These are phyloP conservation scores for Petunia secreta DNA, from an alignment of 257 asterid species.

Conservation along the genomic window DNA sequence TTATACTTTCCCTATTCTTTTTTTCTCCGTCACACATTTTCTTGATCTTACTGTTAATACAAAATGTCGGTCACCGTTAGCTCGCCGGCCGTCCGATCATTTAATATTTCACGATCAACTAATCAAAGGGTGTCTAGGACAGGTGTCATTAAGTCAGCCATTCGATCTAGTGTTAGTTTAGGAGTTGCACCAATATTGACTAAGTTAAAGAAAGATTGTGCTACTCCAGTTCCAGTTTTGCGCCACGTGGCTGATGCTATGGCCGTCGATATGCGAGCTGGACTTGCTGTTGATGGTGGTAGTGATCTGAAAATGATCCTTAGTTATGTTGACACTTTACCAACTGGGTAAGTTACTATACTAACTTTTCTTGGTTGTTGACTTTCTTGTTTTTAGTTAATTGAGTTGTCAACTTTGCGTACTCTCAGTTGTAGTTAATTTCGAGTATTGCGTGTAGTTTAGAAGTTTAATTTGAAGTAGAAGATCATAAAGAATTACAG, in stretches of 20 bases:
- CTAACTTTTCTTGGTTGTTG: not conserved
- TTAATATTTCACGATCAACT: constrained; percentile 38
- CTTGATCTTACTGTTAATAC: constrained; percentile 38
- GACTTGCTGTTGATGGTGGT: constrained; percentile 60
- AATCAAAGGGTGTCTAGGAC: constrained; percentile 30
- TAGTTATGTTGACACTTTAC: constrained; percentile 72
- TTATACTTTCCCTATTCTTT: constrained; percentile 18
- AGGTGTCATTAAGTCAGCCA: constrained; percentile 42
- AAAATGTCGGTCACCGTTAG: constrained; percentile 54
- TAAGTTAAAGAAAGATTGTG: constrained; percentile 67
- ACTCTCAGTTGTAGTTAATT: not conserved
- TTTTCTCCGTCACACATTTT: constrained; percentile 31
- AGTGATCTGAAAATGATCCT: constrained; percentile 83
- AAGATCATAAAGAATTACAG: not conserved
- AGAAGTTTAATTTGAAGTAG: not conserved
- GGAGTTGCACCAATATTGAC: constrained; percentile 50
- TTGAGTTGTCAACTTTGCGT: not conserved
- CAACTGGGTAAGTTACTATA: constrained; percentile 56
- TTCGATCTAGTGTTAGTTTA: constrained; percentile 41
- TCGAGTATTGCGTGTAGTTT: not conserved
- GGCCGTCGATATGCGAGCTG: constrained; percentile 78
- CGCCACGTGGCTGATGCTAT: constrained; percentile 78
- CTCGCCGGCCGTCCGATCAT: constrained; percentile 48
- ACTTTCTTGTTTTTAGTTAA: not conserved
- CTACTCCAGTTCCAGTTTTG: constrained; percentile 72